Percentiles rank a stretch among this genome's conserved stretches.
Evolutionary conservation across 176 grass and related monocot genomes (phyloP).

Genomic region (Eleusine coracana): DNA sequence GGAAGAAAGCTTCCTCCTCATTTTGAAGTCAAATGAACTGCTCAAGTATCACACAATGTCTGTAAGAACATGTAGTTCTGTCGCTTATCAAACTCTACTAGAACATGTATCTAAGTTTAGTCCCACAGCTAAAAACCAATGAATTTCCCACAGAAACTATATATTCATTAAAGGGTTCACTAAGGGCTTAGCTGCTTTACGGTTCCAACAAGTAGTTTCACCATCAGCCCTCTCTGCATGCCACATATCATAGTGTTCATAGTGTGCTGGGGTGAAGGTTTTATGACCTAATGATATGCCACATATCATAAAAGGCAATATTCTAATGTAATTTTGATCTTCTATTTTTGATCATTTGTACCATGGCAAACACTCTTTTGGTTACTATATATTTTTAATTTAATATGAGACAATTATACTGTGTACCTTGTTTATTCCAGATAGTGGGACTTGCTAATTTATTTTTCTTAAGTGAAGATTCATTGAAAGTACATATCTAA

Average conservation of each 20-base stretch:
- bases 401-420: neutral
- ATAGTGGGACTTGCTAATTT: slow-evolving; percentile 7
- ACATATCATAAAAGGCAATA: neutral
- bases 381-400: neutral
- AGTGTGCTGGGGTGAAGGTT: neutral
- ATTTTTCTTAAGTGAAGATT: neutral
- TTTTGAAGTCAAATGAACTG: neutral
- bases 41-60: neutral
- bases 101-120: neutral
- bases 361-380: neutral
- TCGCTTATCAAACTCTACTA: neutral
- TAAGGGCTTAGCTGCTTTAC: neutral
- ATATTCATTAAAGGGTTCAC: neutral
- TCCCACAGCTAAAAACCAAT: neutral
- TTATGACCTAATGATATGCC: neutral
- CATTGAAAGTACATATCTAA: neutral
- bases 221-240: neutral
- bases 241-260: neutral
- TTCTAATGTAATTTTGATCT: neutral
- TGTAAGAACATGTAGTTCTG: neutral
- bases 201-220: neutral
- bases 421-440: neutral
- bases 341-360: neutral
- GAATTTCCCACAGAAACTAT: neutral
- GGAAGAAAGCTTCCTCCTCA: neutral